Percentiles rank a stretch among this genome's conserved stretches.
These are phyloP conservation scores for Herpetospermum pedunculosum DNA, from an alignment of 306 rosid species.

Conservation along the genomic window DNA sequence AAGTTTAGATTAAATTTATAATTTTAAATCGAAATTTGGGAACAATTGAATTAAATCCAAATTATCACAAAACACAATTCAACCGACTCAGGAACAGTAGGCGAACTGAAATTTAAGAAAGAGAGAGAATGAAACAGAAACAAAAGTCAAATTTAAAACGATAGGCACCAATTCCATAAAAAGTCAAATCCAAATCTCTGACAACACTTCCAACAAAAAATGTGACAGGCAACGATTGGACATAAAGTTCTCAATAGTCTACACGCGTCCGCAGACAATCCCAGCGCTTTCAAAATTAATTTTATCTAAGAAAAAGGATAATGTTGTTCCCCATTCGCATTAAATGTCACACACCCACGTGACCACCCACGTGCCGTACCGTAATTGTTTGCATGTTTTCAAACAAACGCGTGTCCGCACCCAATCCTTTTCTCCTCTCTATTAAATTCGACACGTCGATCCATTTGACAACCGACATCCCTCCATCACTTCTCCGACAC, in stretches of 20 bases:
- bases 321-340: neutral
- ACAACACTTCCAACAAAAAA: too few relatives aligned
- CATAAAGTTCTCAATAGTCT: neutral
- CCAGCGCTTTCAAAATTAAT: neutral
- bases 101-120: too few relatives aligned
- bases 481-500: neutral
- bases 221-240: too few relatives aligned
- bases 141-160: too few relatives aligned
- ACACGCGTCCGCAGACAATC: neutral
- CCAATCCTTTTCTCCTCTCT: neutral
- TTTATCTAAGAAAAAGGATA: neutral
- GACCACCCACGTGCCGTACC: constrained; percentile 12
- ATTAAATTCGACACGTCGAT: neutral
- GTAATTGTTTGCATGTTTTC: constrained; percentile 10
- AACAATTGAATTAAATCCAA: too few relatives aligned
- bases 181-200: too few relatives aligned
- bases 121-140: too few relatives aligned
- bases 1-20: too few relatives aligned
- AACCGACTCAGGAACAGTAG: too few relatives aligned
- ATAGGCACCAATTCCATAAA: too few relatives aligned
- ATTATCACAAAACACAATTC: too few relatives aligned
- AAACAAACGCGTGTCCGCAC: neutral
- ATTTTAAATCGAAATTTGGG: too few relatives aligned
- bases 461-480: neutral
- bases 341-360: neutral